Conservation (phyloP, 345 rosid species). For the Alliaria petiolata region DNA sequence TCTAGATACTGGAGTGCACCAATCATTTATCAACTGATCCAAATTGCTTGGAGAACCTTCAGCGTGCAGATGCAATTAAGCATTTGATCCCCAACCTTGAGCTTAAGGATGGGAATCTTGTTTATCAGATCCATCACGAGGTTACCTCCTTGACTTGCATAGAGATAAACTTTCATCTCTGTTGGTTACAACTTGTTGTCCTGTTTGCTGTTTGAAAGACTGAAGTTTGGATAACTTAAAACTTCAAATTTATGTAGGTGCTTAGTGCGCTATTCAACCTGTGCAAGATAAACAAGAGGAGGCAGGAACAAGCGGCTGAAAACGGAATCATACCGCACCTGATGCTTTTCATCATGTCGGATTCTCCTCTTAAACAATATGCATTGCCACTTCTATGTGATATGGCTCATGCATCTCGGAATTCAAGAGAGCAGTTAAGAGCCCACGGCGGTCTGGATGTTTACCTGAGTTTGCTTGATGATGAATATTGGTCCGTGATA, state of each 20-base stretch:
- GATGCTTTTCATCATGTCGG: conserved; percentile 77
- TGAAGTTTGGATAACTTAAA: background rate
- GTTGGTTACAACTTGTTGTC: conserved; percentile 1
- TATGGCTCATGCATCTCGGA: conserved; percentile 99
- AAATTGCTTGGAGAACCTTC: conserved; percentile 93
- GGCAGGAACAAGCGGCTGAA: conserved; percentile 99
- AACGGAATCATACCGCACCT: conserved; percentile 98
- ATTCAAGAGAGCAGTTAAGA: conserved; percentile 94
- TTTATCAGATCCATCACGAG: conserved; percentile 81
- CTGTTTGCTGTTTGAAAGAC: background rate
- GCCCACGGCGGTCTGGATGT: conserved; percentile 98
- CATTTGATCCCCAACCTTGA: conserved; percentile 93
- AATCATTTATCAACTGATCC: conserved; percentile 92
- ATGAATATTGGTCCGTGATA: conserved; percentile 81
- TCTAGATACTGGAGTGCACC: conserved; percentile 78
- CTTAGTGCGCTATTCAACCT: conserved; percentile 93
- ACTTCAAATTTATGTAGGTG: conserved; percentile 50
- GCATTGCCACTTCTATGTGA: conserved; percentile 95
- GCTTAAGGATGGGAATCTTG: conserved; percentile 83
- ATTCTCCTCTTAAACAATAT: conserved; percentile 69
- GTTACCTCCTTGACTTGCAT: conserved; percentile 40
- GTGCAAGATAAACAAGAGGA: conserved; percentile 98
- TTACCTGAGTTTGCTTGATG: conserved; percentile 85
- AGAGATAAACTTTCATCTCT: background rate
- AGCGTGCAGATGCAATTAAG: conserved; percentile 94